phyloP scores from a whole-genome alignment of 768 basidiomycete species.

The Lentinus tigrinus region DNA sequence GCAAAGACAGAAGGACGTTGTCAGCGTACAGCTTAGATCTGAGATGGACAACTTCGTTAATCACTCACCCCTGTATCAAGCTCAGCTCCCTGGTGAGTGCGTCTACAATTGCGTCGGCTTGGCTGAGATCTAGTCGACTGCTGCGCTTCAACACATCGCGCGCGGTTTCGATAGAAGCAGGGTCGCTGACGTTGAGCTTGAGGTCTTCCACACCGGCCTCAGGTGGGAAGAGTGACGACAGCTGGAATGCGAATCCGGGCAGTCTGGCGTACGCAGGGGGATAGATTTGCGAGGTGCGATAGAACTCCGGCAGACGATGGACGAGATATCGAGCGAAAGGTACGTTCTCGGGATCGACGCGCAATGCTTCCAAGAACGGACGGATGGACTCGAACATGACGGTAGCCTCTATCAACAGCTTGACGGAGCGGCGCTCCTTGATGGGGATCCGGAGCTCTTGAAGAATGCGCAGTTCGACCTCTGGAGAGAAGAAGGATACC shows the following conservation, averaged over 20 bases:
- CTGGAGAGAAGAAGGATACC: slow-evolving; percentile 62
- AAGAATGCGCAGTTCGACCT: slow-evolving; percentile 47
- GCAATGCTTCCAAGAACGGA: slow-evolving; percentile 65
- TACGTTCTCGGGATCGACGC: slow-evolving; percentile 52
- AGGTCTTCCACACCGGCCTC: slow-evolving; percentile 41
- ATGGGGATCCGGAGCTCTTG: slow-evolving; percentile 35
- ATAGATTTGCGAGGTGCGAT: slow-evolving; percentile 35
- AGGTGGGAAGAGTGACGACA: slow-evolving; percentile 49
- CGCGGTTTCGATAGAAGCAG: slow-evolving; percentile 36
- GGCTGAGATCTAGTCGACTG: slow-evolving; percentile 66
- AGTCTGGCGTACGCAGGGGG: slow-evolving; percentile 54
- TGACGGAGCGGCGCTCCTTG: slow-evolving; percentile 13
- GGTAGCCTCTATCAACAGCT: slow-evolving; percentile 54
- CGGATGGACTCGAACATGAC: slow-evolving; percentile 68
- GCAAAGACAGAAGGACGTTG: neutral
- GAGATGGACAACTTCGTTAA: neutral
- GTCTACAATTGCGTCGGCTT: slow-evolving; percentile 67
- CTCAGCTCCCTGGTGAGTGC: slow-evolving; percentile 57
- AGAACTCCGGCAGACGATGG: slow-evolving; percentile 38
- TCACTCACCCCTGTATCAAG: slow-evolving; percentile 67
- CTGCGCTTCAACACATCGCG: slow-evolving; percentile 38
- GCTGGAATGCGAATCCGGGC: slow-evolving; percentile 56
- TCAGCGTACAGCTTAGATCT: neutral
- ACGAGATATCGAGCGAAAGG: slow-evolving; percentile 57
- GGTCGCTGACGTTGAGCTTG: slow-evolving; percentile 41